phyloP scores from a whole-genome alignment of 768 basidiomycete genomes.

The Cystobasidiopsis lactophilus region DNA sequence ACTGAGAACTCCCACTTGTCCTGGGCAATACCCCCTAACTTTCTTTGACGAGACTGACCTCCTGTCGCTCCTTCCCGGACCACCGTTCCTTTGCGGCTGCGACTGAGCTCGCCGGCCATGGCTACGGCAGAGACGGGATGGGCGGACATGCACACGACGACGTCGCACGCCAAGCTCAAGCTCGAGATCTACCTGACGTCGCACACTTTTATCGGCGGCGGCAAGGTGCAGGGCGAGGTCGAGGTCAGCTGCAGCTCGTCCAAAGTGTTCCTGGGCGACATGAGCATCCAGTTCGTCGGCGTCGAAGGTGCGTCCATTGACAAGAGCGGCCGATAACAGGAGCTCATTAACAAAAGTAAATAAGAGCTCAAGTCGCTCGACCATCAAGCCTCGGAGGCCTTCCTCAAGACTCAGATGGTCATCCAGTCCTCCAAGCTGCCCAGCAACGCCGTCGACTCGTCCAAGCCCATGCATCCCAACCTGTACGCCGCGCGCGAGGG shows the following conservation, averaged over 20 bases:
- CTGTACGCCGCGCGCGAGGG: conserved; percentile 17
- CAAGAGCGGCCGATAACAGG: not conserved
- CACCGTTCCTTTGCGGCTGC: too few species aligned
- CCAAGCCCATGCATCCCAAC: not conserved
- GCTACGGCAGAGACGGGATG: too few species aligned
- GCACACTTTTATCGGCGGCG: conserved; percentile 12
- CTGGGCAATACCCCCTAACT: too few species aligned
- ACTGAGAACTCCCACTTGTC: too few species aligned
- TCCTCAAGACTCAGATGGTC: conserved; percentile 11
- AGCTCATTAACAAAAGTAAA: not conserved
- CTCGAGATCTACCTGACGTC: not conserved
- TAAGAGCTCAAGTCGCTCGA: conserved; percentile 17
- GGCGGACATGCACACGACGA: too few species aligned
- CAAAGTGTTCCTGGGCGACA: conserved; percentile 13
- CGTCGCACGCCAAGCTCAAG: not conserved
- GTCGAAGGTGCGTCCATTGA: conserved; percentile 13
- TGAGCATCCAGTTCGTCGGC: conserved; percentile 13
- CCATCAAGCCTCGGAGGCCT: conserved; percentile 15
- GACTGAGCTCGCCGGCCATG: too few species aligned
- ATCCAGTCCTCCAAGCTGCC: conserved; percentile 17
- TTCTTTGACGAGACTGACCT: too few species aligned
- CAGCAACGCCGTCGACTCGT: conserved; percentile 13
- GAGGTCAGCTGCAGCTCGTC: conserved; percentile 9
- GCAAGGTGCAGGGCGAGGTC: conserved; percentile 11
- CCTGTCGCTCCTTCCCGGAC: too few species aligned